Evolutionary conservation across 192 early-diverging fungal genomes (phyloP), one percentile per base, ranked within the genome.

Genomic region (Phycomyces nitens): DNA sequence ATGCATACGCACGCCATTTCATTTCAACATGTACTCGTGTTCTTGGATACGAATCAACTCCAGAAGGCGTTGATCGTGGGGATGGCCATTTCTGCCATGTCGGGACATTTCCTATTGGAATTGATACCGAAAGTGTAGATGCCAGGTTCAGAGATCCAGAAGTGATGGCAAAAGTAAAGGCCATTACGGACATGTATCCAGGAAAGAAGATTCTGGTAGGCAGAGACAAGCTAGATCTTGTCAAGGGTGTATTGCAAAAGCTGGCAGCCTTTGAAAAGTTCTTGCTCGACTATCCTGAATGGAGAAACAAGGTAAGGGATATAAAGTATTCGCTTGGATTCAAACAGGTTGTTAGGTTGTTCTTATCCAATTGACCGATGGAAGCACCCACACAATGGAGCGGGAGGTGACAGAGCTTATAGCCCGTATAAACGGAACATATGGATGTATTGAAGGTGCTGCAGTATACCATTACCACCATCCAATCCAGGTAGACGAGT

Each of bases 41-140:
- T 18, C 81, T 97, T 49, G 94, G 94, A 0, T 87, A 92, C 57
- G 96, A 98, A 69, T 93, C 94, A 0, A 92, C 94, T 1, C 96
- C 95, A 3, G 88, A 81, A 26, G 93, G 93, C 4, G 92, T 98
- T n/a, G 89, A 94, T 70, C 29, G 55, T 34, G 87, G 84, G 64
- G 78, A 85, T 53, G 94, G 94, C 6, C 83, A 82, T 53, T 76
- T 85, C 14, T 92, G 96, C 8, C 65, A 84, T 58, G 88, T 98
- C 1, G 90, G 91, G 41, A 94, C 96, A 12, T 96, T 98, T 75
- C 95, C 97, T 0, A 96, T 99, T 54, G 97, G 97, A 14, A 98
- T 99, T 69, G 93, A 99, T 71, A 79, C 88, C 7, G 78, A 88
- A 20, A 70, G 82, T 21, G 82, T 95, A 5, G 83, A 93, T 59